Evolutionary conservation across 129 eudicot species (phyloP), one percentile per base, ranked within the genome.

Genomic region (Flaveria trinervia): DNA sequence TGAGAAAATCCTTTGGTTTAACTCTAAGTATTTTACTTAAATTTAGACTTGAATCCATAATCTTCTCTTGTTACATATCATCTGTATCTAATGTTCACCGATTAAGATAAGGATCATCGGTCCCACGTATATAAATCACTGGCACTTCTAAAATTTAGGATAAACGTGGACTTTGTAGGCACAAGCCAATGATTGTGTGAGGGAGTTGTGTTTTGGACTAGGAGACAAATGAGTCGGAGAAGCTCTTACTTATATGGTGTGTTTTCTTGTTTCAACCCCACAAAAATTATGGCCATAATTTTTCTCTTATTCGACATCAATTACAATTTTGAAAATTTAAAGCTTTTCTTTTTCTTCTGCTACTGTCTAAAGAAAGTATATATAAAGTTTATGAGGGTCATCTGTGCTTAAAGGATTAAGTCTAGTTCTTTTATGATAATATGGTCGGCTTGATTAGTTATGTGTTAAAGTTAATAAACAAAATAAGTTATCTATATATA

Each of bases 151-250:
- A n/a, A 12, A 61, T 9, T 61, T 18, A 49, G 33, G 28, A 45
- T 7, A 33, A 26, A 61, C 7, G 44, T 57, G 69, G 49, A 77
- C 81, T 69, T 77, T 68, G 75, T 43, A 77, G 68, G 75, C 76
- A 69, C 61, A 77, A n/a, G 22, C 50, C 22, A 69, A 77, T 77
- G 61, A 77, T 69, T 77, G 61, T 57, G 5, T 6, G 20, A 44
- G 59, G 65, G 80, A 15, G n/a, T 10, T 43, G 25, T 74, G 57
- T 43, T 44, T 57, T 73, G 69, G n/a, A 23, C 16, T 22, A 65
- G 59, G 81, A 77, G 81, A 77, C 81, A 77, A 77, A 67, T 54
- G 45, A 77, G 44, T 66, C 70, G 75, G 50, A 78, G 62, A 78
- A 44, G 76, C 76, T 77, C 75, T 55, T 68, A 25, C 82, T 78